Conservation (phyloP, 208 protist species). For the Acanthamoeba castellanii region DNA sequence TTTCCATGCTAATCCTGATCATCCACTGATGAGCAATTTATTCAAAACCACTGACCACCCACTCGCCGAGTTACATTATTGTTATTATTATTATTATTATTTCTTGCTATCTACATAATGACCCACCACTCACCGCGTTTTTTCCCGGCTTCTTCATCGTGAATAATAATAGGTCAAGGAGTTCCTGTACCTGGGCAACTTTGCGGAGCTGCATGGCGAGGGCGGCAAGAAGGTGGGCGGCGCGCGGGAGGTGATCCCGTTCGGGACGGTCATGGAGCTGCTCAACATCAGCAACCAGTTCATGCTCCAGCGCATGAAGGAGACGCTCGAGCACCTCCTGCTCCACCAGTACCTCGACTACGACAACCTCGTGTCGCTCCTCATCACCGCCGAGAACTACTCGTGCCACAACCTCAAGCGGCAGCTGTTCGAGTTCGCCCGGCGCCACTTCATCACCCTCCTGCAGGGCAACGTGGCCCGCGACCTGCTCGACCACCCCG, state of each 20-base stretch:
- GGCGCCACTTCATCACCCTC: neutral
- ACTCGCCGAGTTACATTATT: too few species aligned
- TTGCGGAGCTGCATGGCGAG: neutral
- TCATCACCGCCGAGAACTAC: conserved; percentile 18
- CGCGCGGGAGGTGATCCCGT: neutral
- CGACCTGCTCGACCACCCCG: conserved; percentile 6
- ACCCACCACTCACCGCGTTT: neutral
- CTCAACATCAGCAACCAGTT: conserved; percentile 48
- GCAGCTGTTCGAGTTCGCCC: conserved; percentile 19
- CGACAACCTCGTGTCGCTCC: neutral
- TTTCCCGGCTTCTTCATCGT: too few species aligned
- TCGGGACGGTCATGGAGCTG: neutral
- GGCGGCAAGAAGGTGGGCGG: neutral
- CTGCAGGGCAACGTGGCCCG: neutral
- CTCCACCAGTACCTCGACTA: conserved; percentile 13
- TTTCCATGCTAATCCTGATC: conserved; percentile 46
- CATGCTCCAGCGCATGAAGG: conserved; percentile 35
- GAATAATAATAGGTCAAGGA: conserved; percentile 38
- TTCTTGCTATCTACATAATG: too few species aligned
- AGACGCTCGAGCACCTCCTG: conserved; percentile 18
- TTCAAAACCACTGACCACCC: too few species aligned
- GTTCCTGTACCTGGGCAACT: conserved; percentile 25
- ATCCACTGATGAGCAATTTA: neutral
- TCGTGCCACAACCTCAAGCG: conserved; percentile 23
- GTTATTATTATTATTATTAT: too few species aligned